Evolutionary conservation across 768 basidiomycete species (phyloP), one percentile per base, ranked within the genome.

Genomic region (Amanita jacksonii): DNA sequence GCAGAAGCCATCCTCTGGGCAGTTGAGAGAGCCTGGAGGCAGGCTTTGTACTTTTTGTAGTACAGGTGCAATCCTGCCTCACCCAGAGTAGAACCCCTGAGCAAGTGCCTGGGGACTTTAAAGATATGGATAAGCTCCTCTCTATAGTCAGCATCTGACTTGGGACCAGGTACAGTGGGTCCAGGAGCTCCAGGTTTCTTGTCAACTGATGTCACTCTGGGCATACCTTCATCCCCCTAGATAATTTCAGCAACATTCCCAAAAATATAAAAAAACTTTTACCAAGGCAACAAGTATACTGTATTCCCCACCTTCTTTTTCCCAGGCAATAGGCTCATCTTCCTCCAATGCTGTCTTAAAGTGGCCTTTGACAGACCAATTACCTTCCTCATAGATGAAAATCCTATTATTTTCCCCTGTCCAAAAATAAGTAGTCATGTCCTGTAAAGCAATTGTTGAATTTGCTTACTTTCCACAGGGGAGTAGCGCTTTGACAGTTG

Each of bases 341-440:
- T 39, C 24, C 16, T 38, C 25, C 16, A 46, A 13, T 31, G 45
- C 45, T 30, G n/a, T 31, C 8, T 38, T 18, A 32, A 38, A 46
- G 13, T 15, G 20, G n/a, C 40, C 46, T 25, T 43, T 47, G 41
- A 47, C 41, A 33, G 28, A 35, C 46, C 46, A 47, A 12, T 25
- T 20, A 36, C 34, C 41, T 35, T 41, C 46, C 36, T 47, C 46
- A 33, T 34, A 34, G 33, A 47, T 24, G 42, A 34, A 42, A 24
- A 47, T 36, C 23, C 38, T 38, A 3, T 38, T 22, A 25, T 38
- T 38, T 9, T 38, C 19, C 22, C 25, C 38, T 38, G 8, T n/a
- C 12, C 15, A 5, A 15, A 25, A 38, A 25, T 25, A 12, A 38
- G 23, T 7, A 7, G n/a, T n/a, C n/a, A 6, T 28, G 27, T 6